These are phyloP conservation scores for Fonsecaea monophora DNA, from an alignment of 2,329 filamentous ascomycete genomes.

Conservation along the genomic window DNA sequence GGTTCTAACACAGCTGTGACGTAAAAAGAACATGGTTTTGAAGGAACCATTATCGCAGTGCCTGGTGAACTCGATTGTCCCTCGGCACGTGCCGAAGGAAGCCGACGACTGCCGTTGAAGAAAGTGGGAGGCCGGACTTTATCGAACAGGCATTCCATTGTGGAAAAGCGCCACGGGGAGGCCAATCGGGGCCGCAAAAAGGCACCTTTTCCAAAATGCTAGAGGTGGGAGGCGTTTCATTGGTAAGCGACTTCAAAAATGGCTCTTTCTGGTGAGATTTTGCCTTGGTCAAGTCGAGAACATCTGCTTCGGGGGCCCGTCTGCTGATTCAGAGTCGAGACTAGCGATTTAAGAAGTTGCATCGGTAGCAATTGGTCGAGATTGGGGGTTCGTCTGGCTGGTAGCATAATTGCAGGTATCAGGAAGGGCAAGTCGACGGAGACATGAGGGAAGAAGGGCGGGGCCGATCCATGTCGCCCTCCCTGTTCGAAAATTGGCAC, in stretches of 20 bases:
- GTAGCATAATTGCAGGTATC: conserved; percentile 1
- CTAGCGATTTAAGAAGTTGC: conserved; percentile 20
- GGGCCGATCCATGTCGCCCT: conserved; percentile 37
- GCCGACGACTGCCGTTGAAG: conserved; percentile 20
- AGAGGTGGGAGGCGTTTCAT: conserved; percentile 18
- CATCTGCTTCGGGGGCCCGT: conserved; percentile 7
- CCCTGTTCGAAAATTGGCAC: conserved; percentile 20
- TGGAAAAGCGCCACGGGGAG: background rate
- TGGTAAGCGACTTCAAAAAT: conserved; percentile 26
- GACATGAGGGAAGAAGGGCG: conserved; percentile 30
- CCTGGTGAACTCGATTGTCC: conserved; percentile 14
- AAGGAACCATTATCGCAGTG: conserved; percentile 27
- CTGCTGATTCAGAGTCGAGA: conserved; percentile 24
- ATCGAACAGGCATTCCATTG: conserved; percentile 8
- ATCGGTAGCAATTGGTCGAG: conserved; percentile 23
- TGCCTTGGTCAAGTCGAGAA: conserved; percentile 10
- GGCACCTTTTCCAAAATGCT: conserved; percentile 29
- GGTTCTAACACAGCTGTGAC: conserved; percentile 29
- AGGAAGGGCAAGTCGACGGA: conserved; percentile 16
- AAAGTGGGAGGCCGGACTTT: conserved; percentile 22
- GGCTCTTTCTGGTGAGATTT: conserved; percentile 19
- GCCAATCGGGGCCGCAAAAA: conserved; percentile 29
- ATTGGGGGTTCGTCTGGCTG: conserved; percentile 9
- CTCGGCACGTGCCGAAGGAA: conserved; percentile 32
- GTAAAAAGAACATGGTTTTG: conserved; percentile 32